A percentile compares a stretch with the other conserved stretches of the same genome.
phyloP scores from a whole-genome alignment of 2,329 filamentous ascomycete genomes.

The Calonectria hawksworthii region DNA sequence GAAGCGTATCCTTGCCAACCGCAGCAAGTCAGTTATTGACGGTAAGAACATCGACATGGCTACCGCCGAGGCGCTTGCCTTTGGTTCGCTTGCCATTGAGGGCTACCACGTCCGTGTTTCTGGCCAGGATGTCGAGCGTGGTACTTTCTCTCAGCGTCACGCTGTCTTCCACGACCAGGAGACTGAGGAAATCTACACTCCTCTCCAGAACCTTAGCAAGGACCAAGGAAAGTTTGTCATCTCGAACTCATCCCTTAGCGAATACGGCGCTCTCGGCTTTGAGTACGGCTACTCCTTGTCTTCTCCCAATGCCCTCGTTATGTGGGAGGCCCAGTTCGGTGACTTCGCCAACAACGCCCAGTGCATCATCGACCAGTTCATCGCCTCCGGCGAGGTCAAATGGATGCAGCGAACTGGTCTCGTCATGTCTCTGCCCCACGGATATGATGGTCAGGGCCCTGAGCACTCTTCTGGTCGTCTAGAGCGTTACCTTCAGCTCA shows the following conservation, averaged over 20 bases:
- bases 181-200: constrained; percentile 92
- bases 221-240: constrained; percentile 97
- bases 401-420: constrained; percentile 99
- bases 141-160: constrained; percentile 98
- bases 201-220: constrained; percentile 88
- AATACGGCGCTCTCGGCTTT: constrained; percentile 86
- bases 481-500: constrained; percentile 96
- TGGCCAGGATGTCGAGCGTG: constrained; percentile 98
- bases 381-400: constrained; percentile 97
- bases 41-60: constrained; percentile 98
- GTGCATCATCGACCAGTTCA: constrained; percentile 98
- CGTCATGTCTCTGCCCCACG: constrained; percentile 95
- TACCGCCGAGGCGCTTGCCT: constrained; percentile 95
- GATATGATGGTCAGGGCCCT: constrained; percentile 97
- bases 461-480: constrained; percentile 98
- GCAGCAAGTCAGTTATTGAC: constrained; percentile 92
- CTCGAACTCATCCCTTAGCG: constrained; percentile 89
- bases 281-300: constrained; percentile 99
- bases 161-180: constrained; percentile 98
- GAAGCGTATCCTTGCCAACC: constrained; percentile 92
- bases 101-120: constrained; percentile 98
- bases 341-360: constrained; percentile 99
- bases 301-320: constrained; percentile 95
- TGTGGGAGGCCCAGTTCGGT: constrained; percentile 99
- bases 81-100: constrained; percentile 90